These are phyloP conservation scores for Bacidia gigantensis DNA, from an alignment of 495 filamentous ascomycete species.

Conservation along the genomic window DNA sequence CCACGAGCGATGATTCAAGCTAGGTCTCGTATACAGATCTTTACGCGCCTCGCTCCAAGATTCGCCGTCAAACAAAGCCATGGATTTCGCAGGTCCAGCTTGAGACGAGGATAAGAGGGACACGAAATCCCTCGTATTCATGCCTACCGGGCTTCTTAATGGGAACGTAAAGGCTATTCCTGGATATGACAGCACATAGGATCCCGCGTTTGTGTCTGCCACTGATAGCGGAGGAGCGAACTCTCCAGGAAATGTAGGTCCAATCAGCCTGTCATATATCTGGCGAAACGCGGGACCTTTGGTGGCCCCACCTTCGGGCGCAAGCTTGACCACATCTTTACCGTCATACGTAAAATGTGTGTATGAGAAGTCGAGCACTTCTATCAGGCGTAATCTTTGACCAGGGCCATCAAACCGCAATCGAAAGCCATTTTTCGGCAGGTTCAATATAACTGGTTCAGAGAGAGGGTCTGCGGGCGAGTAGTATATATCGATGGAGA, in stretches of 20 bases:
- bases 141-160: constrained; percentile 61
- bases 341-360: constrained; percentile 70
- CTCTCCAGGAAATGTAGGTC: constrained; percentile 84
- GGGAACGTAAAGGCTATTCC: constrained; percentile 88
- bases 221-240: constrained; percentile 49
- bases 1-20: constrained; percentile 50
- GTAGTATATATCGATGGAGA: constrained; percentile 69
- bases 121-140: constrained; percentile 70
- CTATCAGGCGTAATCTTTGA: constrained; percentile 79
- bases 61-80: constrained; percentile 77
- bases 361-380: constrained; percentile 83
- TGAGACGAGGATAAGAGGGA: constrained; percentile 67
- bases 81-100: constrained; percentile 57
- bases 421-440: constrained; percentile 75
- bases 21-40: constrained; percentile 57
- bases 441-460: constrained; percentile 54
- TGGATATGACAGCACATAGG: constrained; percentile 83
- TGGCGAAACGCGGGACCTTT: constrained; percentile 74
- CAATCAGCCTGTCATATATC: constrained; percentile 82
- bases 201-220: constrained; percentile 38
- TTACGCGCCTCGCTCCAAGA: constrained; percentile 76
- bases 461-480: constrained; percentile 53
- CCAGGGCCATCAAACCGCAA: constrained; percentile 88
- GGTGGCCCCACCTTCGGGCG: constrained; percentile 28
- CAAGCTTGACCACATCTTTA: constrained; percentile 63